Percentiles rank a stretch among this genome's conserved stretches.
Evolutionary conservation across 2,329 filamentous ascomycete species (phyloP).

Genomic region (Aspergillus pseudonomiae): DNA sequence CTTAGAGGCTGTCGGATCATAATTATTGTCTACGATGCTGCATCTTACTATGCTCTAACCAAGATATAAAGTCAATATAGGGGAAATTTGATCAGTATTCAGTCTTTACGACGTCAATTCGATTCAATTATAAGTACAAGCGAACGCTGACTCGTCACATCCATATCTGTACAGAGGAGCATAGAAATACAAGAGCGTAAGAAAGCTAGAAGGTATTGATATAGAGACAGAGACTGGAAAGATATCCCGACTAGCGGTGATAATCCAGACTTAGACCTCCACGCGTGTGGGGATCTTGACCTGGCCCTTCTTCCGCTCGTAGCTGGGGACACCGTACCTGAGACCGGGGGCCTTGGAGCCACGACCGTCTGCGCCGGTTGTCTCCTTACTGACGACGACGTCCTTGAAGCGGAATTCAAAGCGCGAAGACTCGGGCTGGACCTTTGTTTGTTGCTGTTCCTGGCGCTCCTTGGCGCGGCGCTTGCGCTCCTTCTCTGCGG

Average conservation of each 20-base stretch:
- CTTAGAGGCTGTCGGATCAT: not conserved
- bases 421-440: conserved; percentile 51
- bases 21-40: not conserved
- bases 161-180: conserved; percentile 3
- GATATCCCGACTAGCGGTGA: not conserved
- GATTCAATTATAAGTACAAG: conserved; percentile 6
- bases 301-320: conserved; percentile 64
- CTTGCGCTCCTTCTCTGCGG: conserved; percentile 44
- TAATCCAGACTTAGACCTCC: conserved; percentile 42
- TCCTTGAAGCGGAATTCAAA: conserved; percentile 66
- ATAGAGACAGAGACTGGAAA: conserved; percentile 62
- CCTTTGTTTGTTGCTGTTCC: conserved; percentile 47
- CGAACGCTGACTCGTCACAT: not conserved
- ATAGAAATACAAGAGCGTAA: conserved; percentile 7
- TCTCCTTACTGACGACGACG: conserved; percentile 55
- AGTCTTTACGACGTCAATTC: not conserved
- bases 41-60: not conserved
- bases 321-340: conserved; percentile 64
- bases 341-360: conserved; percentile 57
- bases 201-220: conserved; percentile 49
- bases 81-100: not conserved
- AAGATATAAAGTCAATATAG: not conserved
- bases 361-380: conserved; percentile 58
- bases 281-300: conserved; percentile 67
- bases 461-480: conserved; percentile 43